Base-by-base conservation (phyloP, 2,329 filamentous ascomycete species). In the Fusarium sp. region DNA sequence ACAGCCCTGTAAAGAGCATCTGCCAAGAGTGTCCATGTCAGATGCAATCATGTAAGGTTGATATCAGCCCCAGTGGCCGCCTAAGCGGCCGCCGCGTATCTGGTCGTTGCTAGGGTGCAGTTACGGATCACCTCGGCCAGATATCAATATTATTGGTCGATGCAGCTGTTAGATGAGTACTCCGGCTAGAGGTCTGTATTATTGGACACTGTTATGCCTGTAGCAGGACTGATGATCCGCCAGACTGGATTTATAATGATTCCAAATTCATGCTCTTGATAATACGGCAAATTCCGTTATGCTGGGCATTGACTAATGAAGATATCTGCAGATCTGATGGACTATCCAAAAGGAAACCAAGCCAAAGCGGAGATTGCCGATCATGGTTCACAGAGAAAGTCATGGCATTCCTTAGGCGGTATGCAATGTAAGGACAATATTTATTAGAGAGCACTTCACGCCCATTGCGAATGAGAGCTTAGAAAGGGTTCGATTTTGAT, bases 221-320 rank as follows among this genome's bases (percentile, higher is more conserved):
- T 6, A 18, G 15, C 11, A 30, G 28, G 15, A 20, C 15, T 24
- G 15, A 24, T 42, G 11, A 55, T 42, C 20, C 11, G 22, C 35
- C 15, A 55, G 20, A 11, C 53, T 55, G 11, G 3, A 30, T 28
- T 41, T 8, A 20, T 42, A 14, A 41, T n/a, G 20, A n/a, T 39
- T 30, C 9, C 24, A 38, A 28, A 22, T 38, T 28, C 24, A 38
- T 13, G 14, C 24, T 17, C 10, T 26, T 9, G 4, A 39, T 4
- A 15, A 26, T 10, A 38, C 7, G 35, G 35, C 14, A 28, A 54
- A 2, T 13, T n/a, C 35, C 35, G 24, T 15, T 10, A 12, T 13
- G 13, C 9, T 6, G 8, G 32, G 4, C 3, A 18, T 36, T 11
- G 8, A 0, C 20, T 12, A 10, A 13, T 3, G 20, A 26, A 22